Conservation (phyloP, 352 stramenopile species). For the Elongisporangium anandrum region DNA sequence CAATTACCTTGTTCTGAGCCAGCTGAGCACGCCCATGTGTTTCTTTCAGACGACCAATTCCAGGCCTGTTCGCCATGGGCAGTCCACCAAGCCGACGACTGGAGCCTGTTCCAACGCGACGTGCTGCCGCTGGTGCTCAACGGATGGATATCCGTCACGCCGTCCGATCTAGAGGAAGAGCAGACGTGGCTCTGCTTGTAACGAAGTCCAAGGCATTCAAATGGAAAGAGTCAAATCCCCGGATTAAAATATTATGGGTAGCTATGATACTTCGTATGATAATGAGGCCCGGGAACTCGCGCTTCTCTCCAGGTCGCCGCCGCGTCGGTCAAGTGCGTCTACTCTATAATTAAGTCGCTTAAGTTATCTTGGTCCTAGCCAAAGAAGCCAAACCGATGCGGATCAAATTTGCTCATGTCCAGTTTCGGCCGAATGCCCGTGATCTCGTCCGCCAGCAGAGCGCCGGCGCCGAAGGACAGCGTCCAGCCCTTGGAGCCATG, state of each 20-base stretch:
- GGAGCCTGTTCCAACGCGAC: constrained; percentile 17
- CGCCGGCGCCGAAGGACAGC: constrained; percentile 73
- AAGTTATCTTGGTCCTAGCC: constrained; percentile 18
- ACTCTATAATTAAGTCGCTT: neutral
- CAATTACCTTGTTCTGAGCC: constrained; percentile 1
- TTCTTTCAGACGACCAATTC: constrained; percentile 35
- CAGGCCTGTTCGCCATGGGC: constrained; percentile 27
- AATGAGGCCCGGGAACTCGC: neutral
- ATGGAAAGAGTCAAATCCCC: neutral
- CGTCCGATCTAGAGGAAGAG: constrained; percentile 20
- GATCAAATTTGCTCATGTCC: constrained; percentile 80
- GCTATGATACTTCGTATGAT: constrained; percentile 8
- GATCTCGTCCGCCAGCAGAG: constrained; percentile 78
- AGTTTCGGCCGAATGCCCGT: constrained; percentile 71
- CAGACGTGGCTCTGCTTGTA: constrained; percentile 17
- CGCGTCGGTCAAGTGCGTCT: neutral
- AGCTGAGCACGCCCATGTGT: constrained; percentile 8
- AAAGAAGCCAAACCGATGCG: constrained; percentile 75
- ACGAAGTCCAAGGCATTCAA: too few species aligned
- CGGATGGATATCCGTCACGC: constrained; percentile 26
- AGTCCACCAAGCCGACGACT: constrained; percentile 8
- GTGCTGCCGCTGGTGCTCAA: constrained; percentile 31
- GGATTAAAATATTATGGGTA: constrained; percentile 5
- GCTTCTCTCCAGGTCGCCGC: neutral
- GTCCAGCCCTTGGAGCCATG: constrained; percentile 86